These are phyloP conservation scores for Calonectria pauciramosa DNA, from an alignment of 2,329 filamentous ascomycete genomes.

Conservation along the genomic window DNA sequence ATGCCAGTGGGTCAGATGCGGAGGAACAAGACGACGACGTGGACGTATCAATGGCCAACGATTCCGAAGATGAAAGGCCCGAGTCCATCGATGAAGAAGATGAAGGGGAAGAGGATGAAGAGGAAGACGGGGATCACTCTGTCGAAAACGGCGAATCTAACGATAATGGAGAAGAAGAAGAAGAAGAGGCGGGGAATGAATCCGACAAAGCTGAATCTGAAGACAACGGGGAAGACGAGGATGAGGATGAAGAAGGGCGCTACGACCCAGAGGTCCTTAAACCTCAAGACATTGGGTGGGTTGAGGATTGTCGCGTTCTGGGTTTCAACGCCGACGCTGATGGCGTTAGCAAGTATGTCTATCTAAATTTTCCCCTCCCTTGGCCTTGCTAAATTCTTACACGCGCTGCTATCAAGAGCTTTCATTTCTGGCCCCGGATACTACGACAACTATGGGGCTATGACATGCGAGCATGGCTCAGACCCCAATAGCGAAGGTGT, in stretches of 20 bases:
- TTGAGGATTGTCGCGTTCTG: background rate
- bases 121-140: background rate
- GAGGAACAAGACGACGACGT: background rate
- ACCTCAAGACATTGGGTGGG: background rate
- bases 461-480: background rate
- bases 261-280: background rate
- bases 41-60: background rate
- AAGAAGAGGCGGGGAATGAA: background rate
- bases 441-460: background rate
- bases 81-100: background rate
- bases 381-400: background rate
- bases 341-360: constrained; percentile 12
- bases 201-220: background rate
- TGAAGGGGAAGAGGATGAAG: background rate
- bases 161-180: background rate
- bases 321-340: background rate
- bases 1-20: background rate
- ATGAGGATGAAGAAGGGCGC: background rate
- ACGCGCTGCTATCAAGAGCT: background rate
- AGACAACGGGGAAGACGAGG: background rate
- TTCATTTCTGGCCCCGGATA: constrained; percentile 3
- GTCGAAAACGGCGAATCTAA: background rate
- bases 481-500: background rate
- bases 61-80: background rate
- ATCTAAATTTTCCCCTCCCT: no score